Conservation (phyloP, 805 yeast genomes). For the Myxozyma monticola region DNA sequence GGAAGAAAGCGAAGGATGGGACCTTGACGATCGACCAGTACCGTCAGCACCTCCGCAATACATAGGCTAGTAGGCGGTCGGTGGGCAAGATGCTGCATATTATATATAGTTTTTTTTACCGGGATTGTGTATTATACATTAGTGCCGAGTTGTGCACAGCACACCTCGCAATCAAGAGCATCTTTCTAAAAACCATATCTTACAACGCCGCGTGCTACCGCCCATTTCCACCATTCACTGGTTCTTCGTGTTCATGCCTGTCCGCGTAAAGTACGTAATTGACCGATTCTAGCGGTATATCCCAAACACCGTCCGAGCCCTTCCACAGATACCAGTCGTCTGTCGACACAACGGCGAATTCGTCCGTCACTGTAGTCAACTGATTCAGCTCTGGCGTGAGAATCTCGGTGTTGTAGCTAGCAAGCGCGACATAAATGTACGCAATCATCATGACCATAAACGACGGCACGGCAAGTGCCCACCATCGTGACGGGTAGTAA, state of each 20-base stretch:
- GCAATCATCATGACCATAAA: conserved; percentile 68
- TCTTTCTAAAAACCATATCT: no score
- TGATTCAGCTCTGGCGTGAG: conserved; percentile 61
- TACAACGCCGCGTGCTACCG: no score
- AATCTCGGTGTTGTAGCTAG: conserved; percentile 73
- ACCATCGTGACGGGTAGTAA: conserved; percentile 86
- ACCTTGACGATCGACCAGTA: conserved; percentile 17
- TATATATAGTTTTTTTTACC: no score
- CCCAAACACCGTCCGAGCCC: conserved; percentile 84
- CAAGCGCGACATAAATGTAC: conserved; percentile 68
- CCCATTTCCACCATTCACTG: no score
- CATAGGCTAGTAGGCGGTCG: no score
- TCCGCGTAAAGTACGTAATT: conserved; percentile 58
- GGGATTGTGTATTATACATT: no score
- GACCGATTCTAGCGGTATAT: conserved; percentile 70
- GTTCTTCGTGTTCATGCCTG: conserved; percentile 7
- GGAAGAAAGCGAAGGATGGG: conserved; percentile 22
- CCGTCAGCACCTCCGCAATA: no score
- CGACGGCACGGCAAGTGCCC: conserved; percentile 82
- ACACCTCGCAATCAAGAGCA: no score
- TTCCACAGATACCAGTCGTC: conserved; percentile 47
- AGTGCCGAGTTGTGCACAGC: no score
- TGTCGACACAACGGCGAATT: conserved; percentile 49
- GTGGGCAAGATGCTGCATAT: no score
- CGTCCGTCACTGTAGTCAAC: conserved; percentile 66